Percentiles rank a stretch among this genome's conserved stretches.
Evolutionary conservation across 331 rosid species (phyloP).

Genomic region (Pyrus hybrid): DNA sequence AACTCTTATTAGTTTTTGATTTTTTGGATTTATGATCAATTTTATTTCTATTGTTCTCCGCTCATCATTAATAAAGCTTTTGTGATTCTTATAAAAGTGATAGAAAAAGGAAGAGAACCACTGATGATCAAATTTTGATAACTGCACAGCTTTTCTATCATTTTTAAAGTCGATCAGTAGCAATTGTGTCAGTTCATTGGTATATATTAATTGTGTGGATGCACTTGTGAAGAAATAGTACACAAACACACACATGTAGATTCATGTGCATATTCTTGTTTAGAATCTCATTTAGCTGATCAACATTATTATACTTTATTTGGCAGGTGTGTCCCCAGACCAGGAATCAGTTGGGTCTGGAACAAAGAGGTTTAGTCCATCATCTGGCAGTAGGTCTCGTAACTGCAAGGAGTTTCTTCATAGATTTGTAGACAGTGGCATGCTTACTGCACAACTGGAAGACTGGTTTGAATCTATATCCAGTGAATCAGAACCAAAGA

Average conservation of each 20-base stretch:
- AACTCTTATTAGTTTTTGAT: background rate
- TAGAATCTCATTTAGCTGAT: constrained; percentile 5
- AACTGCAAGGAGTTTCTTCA: constrained; percentile 72
- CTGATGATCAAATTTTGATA: background rate
- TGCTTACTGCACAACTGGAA: constrained; percentile 49
- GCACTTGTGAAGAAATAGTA: background rate
- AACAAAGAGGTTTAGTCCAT: constrained; percentile 75
- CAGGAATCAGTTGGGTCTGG: constrained; percentile 92
- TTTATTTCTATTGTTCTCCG: background rate
- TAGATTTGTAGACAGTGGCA: constrained; percentile 62
- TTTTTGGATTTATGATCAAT: background rate
- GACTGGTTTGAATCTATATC: constrained; percentile 69
- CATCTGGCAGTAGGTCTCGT: constrained; percentile 68
- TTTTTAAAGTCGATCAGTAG: background rate
- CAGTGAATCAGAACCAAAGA: constrained; percentile 33
- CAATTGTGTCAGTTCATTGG: background rate
- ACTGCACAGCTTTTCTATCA: background rate
- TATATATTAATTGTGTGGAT: background rate
- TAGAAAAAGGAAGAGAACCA: background rate
- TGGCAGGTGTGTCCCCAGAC: constrained; percentile 76
- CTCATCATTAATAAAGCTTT: background rate
- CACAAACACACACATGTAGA: background rate
- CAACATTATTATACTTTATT: background rate
- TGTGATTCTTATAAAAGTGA: background rate
- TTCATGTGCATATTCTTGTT: background rate